Evolutionary conservation across 2,329 filamentous ascomycete species (phyloP), one percentile per base, ranked within the genome.

Genomic region (Emmonsiellopsis sp.): DNA sequence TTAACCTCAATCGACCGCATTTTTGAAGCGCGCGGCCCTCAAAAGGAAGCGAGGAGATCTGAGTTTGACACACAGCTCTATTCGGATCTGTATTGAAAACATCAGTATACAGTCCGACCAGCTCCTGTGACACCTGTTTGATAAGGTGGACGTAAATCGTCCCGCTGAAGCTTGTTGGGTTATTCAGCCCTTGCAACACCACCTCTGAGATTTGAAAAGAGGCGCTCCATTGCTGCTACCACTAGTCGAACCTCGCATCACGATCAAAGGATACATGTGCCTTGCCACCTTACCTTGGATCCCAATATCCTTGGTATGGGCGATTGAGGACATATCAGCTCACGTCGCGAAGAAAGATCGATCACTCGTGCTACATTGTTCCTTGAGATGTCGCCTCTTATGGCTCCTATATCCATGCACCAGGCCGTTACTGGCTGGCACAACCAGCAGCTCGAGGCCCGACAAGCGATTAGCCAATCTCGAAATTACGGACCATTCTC

Each of bases 401-500:
- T 56, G 48, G 49, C 50, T 11, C 38, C 55, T 31, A 54, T 49
- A 20, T 48, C 46, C 30, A 42, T 52, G 26, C 31, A 51, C 32
- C 37, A 42, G 34, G 47, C 46, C 20, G n/a, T 30, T 16, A 31
- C 52, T 43, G 20, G 41, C 32, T 56, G 55, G 55, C 42, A 52
- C 35, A 44, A 52, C 40, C 52, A 41, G 42, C 46, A 54, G 16
- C 8, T 54, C 1, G 40, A 56, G 35, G n/a, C 37, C 32, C 40
- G 20, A 13, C 31, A 43, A 20, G 16, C 47, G 10, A 26, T 38
- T 8, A 13, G 15, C 13, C 40, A 38, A 7, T 13, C 44, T 7
- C 34, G 38, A 34, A 41, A 10, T 8, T 56, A 32, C 37, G 15
- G 37, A 15, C 15, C 35, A 20, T 54, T 52, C 20, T 35, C 47